Conservation (phyloP, 23 red algal genomes). For the Gracilariopsis chorda region DNA sequence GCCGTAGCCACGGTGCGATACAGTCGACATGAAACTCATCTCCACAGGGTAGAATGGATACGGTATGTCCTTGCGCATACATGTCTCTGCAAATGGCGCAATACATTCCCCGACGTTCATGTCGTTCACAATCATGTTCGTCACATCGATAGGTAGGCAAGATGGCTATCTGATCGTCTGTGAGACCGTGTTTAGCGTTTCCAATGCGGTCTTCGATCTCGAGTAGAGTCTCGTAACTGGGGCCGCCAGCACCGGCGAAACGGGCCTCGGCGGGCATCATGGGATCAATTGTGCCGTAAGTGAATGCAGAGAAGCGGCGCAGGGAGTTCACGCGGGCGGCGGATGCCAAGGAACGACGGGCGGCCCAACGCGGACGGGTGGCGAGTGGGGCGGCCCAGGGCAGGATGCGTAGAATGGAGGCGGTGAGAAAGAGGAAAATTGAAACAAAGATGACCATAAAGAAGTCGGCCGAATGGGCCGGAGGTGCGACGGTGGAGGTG, state of each 20-base stretch:
- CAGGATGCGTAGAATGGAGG: conserved; percentile 18
- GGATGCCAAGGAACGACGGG: not conserved
- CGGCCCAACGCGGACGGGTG: conserved; percentile 13
- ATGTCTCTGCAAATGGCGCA: conserved; percentile 56
- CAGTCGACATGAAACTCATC: conserved; percentile 63
- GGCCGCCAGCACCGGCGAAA: not conserved
- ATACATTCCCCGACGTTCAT: conserved; percentile 10
- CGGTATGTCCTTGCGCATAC: not conserved
- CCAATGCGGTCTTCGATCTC: conserved; percentile 45
- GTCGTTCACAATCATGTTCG: not conserved
- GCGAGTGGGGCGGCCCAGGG: conserved; percentile 19
- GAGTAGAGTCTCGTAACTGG: conserved; percentile 38
- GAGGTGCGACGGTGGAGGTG: not conserved
- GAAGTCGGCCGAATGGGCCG: conserved; percentile 27
- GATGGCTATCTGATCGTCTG: conserved; percentile 49
- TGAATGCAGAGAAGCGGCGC: not conserved
- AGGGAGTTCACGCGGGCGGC: conserved; percentile 1
- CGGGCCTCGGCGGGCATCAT: not conserved
- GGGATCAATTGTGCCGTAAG: conserved; percentile 17
- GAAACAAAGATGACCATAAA: conserved; percentile 39
- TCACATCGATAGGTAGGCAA: conserved; percentile 21
- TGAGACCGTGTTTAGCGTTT: conserved; percentile 29
- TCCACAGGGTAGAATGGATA: conserved; percentile 46
- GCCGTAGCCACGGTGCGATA: conserved; percentile 56
- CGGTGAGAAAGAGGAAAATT: conserved; percentile 29